Evolutionary conservation across 768 basidiomycete species (phyloP).

Genomic region (Leccinum disarticulatum): DNA sequence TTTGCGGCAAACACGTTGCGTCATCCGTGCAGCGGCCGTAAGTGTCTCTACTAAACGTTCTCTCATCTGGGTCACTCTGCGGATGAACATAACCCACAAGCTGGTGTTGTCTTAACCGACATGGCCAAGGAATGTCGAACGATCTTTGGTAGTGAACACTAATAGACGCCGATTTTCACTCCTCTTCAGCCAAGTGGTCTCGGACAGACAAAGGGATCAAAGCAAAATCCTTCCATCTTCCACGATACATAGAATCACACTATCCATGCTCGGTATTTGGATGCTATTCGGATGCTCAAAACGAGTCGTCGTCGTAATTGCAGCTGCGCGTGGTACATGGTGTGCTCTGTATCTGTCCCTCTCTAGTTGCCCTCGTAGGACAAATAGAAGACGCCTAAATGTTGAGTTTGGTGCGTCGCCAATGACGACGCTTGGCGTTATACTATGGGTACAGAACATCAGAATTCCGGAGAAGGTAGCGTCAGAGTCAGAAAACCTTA

Average conservation of each 20-base stretch:
- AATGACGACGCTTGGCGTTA: slow-evolving; percentile 97
- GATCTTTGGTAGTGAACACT: neutral
- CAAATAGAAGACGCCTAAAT: slow-evolving; percentile 50
- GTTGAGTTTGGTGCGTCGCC: slow-evolving; percentile 99
- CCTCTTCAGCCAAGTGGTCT: neutral
- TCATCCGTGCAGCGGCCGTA: neutral
- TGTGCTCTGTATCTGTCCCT: slow-evolving; percentile 13
- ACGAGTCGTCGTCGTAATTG: slow-evolving; percentile 14
- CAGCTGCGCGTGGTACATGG: slow-evolving; percentile 29
- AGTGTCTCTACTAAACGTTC: neutral
- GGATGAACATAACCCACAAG: neutral
- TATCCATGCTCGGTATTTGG: neutral
- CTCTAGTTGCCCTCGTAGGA: slow-evolving; percentile 1
- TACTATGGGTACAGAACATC: slow-evolving; percentile 47
- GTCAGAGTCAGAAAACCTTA: slow-evolving; percentile 30
- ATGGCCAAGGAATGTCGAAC: neutral
- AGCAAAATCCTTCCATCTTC: neutral
- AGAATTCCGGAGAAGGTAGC: neutral
- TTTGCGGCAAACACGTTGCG: slow-evolving; percentile 19
- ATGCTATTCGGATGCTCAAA: neutral
- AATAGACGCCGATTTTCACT: neutral
- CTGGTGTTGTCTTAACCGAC: neutral
- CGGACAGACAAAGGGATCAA: neutral
- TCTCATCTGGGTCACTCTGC: neutral
- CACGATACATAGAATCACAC: neutral